Evolutionary conservation across 139 green algal genomes (phyloP).

Genomic region (Chlamydomonas sp.): DNA sequence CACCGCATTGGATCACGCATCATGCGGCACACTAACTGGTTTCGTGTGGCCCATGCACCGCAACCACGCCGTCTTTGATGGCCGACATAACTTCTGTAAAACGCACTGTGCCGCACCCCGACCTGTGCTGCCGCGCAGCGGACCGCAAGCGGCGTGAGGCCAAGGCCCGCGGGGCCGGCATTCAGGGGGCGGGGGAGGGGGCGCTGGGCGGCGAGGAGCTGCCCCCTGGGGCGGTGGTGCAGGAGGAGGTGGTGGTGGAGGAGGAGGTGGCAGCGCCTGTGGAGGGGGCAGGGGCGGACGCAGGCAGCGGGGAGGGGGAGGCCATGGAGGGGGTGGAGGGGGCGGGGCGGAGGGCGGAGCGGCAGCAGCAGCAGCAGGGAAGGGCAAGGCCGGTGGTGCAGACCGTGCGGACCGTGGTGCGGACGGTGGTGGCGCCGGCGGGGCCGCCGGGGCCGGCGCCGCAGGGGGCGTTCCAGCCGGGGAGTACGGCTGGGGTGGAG

Average conservation of each 20-base stretch:
- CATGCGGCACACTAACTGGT: too few species aligned
- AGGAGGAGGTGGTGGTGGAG: not conserved
- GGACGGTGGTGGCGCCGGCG: constrained; percentile 9
- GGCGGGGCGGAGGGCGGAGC: not conserved
- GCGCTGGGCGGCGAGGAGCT: not conserved
- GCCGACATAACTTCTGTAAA: too few species aligned
- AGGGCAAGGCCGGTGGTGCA: not conserved
- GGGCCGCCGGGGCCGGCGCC: constrained; percentile 23
- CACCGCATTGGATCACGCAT: too few species aligned
- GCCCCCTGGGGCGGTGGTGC: not conserved
- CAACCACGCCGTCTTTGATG: too few species aligned
- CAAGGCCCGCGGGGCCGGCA: not conserved
- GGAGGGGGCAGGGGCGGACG: not conserved
- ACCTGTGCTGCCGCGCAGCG: too few species aligned
- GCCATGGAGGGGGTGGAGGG: not conserved
- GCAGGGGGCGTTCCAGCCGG: constrained; percentile 80
- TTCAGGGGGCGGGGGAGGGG: not conserved
- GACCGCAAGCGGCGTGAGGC: too few species aligned
- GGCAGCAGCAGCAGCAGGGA: not conserved
- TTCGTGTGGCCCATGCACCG: too few species aligned
- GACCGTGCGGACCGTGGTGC: constrained; percentile 5
- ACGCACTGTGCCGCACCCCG: too few species aligned
- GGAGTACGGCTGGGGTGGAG: constrained; percentile 43
- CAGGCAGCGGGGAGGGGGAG: not conserved
- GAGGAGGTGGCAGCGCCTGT: not conserved